A percentile compares a stretch with the other conserved stretches of the same genome.
Conservation (phyloP, 1,284 basidiomycete species). For the Flammula alnicola region DNA sequence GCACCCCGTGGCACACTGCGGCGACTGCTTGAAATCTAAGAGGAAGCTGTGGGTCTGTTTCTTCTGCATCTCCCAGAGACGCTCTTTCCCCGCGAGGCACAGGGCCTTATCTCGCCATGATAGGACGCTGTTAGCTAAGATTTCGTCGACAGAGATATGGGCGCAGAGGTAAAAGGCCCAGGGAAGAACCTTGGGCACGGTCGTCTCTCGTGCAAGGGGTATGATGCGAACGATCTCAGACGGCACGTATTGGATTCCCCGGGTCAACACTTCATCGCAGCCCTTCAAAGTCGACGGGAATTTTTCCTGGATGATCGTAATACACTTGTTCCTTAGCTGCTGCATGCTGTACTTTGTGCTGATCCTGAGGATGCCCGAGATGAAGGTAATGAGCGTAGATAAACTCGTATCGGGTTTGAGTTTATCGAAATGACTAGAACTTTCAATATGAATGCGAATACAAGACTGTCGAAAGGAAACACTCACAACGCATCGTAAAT, state of each 20-base stretch:
- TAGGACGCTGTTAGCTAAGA: constrained; percentile 34
- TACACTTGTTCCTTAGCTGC: constrained; percentile 39
- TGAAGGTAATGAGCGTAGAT: constrained; percentile 35
- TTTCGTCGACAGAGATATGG: constrained; percentile 35
- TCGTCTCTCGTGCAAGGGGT: constrained; percentile 39
- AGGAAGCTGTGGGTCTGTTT: constrained; percentile 36
- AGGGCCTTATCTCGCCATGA: constrained; percentile 43
- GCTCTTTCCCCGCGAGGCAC: constrained; percentile 40
- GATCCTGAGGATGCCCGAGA: constrained; percentile 42
- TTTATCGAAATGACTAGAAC: constrained; percentile 38
- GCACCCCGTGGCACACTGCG: constrained; percentile 26
- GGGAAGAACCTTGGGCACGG: constrained; percentile 41
- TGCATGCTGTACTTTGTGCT: constrained; percentile 43
- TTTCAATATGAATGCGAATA: constrained; percentile 1
- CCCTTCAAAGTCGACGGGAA: constrained; percentile 39
- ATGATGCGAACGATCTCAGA: constrained; percentile 40
- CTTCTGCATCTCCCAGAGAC: constrained; percentile 40
- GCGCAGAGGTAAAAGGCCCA: constrained; percentile 47
- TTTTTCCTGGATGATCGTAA: constrained; percentile 37
- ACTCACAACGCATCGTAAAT: constrained; percentile 42
- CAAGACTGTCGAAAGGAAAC: not conserved
- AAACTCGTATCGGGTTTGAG: constrained; percentile 34
- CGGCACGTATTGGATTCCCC: constrained; percentile 36
- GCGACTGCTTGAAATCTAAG: constrained; percentile 32
- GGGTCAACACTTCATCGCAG: constrained; percentile 38